These are phyloP conservation scores for Talaromyces sp. DNA, from an alignment of 2,329 filamentous ascomycete genomes.

Conservation along the genomic window DNA sequence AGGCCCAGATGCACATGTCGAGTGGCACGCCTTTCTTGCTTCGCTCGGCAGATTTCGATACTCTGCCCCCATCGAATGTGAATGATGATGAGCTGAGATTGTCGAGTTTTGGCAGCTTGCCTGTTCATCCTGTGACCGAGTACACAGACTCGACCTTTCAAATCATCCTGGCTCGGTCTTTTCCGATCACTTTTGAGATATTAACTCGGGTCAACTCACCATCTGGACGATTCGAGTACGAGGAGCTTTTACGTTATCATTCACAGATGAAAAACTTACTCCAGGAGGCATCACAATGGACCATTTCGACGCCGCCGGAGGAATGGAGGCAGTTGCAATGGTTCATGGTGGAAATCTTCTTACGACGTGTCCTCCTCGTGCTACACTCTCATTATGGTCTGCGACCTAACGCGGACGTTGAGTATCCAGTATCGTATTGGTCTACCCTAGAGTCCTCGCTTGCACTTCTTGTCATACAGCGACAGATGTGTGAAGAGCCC, in stretches of 20 bases:
- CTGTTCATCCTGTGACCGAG: conserved; percentile 14
- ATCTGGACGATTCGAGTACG: conserved; percentile 9
- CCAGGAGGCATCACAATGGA: conserved; percentile 4
- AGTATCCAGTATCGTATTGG: conserved; percentile 25
- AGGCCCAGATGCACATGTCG: conserved; percentile 51
- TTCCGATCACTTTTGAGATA: conserved; percentile 11
- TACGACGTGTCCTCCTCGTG: conserved; percentile 21
- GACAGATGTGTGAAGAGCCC: conserved; percentile 17
- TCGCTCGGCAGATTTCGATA: conserved; percentile 42
- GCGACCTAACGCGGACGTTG: conserved; percentile 14
- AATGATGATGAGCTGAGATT: conserved; percentile 45
- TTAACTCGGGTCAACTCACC: conserved; percentile 14
- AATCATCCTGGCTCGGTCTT: conserved; percentile 5
- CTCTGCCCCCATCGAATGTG: conserved; percentile 44
- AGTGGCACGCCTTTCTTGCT: conserved; percentile 48
- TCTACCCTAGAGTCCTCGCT: conserved; percentile 25
- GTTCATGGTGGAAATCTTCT: conserved; percentile 20
- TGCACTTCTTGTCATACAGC: conserved; percentile 23
- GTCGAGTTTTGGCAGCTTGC: conserved; percentile 13
- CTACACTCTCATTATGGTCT: conserved; percentile 22
- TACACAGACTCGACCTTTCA: conserved; percentile 25
- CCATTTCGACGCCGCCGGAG: neutral
- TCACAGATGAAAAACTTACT: conserved; percentile 11
- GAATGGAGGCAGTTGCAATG: conserved; percentile 13
- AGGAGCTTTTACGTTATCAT: conserved; percentile 12